Conservation (phyloP, 2,329 filamentous ascomycete genomes). For the Thermothelomyces thermophilus region DNA sequence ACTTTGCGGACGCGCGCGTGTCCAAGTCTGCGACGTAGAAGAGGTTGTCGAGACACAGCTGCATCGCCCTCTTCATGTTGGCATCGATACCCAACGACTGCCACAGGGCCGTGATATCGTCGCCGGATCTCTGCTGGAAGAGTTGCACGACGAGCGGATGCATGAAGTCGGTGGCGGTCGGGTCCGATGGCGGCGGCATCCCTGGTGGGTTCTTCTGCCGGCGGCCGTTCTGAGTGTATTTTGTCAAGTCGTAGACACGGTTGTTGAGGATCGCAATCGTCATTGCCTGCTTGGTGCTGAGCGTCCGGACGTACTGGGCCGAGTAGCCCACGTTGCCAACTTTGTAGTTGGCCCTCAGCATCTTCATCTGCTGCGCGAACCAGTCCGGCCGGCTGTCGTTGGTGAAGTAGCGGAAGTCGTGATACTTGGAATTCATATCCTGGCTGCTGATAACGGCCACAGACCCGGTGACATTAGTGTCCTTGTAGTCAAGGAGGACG, state of each 20-base stretch:
- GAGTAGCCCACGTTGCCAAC: constrained; percentile 87
- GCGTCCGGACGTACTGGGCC: constrained; percentile 63
- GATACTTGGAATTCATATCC: constrained; percentile 73
- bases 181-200: constrained; percentile 36
- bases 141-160: constrained; percentile 63
- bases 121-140: constrained; percentile 68
- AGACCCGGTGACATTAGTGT: constrained; percentile 65
- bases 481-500: constrained; percentile 80
- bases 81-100: constrained; percentile 56
- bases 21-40: constrained; percentile 93
- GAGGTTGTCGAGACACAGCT: constrained; percentile 81
- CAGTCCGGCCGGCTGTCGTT: constrained; percentile 82
- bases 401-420: constrained; percentile 83
- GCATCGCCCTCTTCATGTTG: constrained; percentile 59
- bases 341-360: constrained; percentile 69
- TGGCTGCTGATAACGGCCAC: constrained; percentile 56
- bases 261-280: constrained; percentile 72
- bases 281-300: constrained; percentile 55
- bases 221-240: constrained; percentile 72
- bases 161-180: constrained; percentile 71
- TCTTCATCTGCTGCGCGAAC: constrained; percentile 83
- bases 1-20: constrained; percentile 77
- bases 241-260: constrained; percentile 82
- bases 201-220: constrained; percentile 52
- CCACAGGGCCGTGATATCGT: constrained; percentile 81